A percentile compares a stretch with the other conserved stretches of the same genome.
Conservation (phyloP, 495 filamentous ascomycete genomes). For the Daldinia caldariorum region DNA sequence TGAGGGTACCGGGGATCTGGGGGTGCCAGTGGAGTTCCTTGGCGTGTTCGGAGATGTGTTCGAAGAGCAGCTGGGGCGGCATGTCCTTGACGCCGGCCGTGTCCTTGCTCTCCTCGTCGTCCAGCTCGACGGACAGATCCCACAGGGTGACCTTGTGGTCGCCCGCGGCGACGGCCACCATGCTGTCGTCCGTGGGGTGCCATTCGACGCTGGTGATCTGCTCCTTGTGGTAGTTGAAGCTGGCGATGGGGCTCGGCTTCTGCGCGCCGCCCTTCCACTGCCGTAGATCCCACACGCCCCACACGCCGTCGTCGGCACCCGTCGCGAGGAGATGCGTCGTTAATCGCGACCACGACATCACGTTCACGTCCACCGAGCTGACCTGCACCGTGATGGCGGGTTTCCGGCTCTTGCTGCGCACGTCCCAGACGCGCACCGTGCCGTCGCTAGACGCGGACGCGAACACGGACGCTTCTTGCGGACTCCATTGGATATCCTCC, state of each 20-base stretch:
- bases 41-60: constrained; percentile 92
- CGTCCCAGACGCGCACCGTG: constrained; percentile 94
- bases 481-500: constrained; percentile 97
- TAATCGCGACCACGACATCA: constrained; percentile 90
- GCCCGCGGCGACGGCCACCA: constrained; percentile 89
- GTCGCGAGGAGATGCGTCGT: constrained; percentile 90
- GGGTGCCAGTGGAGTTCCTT: constrained; percentile 98
- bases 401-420: constrained; percentile 84
- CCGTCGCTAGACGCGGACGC: constrained; percentile 93
- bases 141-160: constrained; percentile 95
- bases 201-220: constrained; percentile 96
- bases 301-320: constrained; percentile 91
- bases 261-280: constrained; percentile 76
- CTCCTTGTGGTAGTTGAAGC: constrained; percentile 93
- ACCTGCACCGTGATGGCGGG: constrained; percentile 86
- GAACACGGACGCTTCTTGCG: constrained; percentile 89
- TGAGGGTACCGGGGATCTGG: constrained; percentile 90
- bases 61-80: constrained; percentile 92
- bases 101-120: constrained; percentile 94
- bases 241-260: constrained; percentile 78
- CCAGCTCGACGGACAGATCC: constrained; percentile 95
- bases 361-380: constrained; percentile 88
- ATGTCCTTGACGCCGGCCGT: constrained; percentile 88
- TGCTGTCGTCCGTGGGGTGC: constrained; percentile 96
- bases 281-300: constrained; percentile 95